Evolutionary conservation across 176 grass and related monocot species (phyloP).

Genomic region (Stipa capillata): DNA sequence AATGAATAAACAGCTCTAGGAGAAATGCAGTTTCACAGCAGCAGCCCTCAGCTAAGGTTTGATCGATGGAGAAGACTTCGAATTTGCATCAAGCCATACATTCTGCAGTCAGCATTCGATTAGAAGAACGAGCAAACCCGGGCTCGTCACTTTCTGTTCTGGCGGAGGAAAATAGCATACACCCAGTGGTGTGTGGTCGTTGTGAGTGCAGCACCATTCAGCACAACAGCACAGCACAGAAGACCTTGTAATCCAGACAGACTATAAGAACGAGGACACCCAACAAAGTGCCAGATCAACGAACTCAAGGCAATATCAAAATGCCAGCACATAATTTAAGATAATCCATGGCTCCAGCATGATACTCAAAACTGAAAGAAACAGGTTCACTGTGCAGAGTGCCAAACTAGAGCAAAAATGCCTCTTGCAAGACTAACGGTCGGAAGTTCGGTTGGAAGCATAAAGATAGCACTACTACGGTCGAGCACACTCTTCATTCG

Average conservation of each 20-base stretch:
- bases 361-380: conserved; percentile 5
- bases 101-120: no score
- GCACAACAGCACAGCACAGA: neutral
- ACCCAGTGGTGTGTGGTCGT: no score
- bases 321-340: neutral
- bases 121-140: no score
- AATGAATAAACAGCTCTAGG: neutral
- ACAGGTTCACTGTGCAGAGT: neutral
- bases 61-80: no score
- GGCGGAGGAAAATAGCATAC: no score
- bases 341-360: neutral
- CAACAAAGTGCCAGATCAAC: neutral
- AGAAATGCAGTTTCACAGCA: no score
- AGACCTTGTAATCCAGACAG: neutral
- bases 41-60: no score
- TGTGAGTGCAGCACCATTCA: no score
- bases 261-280: no score
- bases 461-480: neutral
- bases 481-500: conserved; percentile 28
- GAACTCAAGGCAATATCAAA: neutral
- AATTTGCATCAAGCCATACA: no score
- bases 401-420: conserved; percentile 19
- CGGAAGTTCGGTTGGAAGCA: neutral
- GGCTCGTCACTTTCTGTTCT: no score
- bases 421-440: neutral